phyloP scores from a whole-genome alignment of 2,329 filamentous ascomycete genomes.

The Venturia oleaginea region DNA sequence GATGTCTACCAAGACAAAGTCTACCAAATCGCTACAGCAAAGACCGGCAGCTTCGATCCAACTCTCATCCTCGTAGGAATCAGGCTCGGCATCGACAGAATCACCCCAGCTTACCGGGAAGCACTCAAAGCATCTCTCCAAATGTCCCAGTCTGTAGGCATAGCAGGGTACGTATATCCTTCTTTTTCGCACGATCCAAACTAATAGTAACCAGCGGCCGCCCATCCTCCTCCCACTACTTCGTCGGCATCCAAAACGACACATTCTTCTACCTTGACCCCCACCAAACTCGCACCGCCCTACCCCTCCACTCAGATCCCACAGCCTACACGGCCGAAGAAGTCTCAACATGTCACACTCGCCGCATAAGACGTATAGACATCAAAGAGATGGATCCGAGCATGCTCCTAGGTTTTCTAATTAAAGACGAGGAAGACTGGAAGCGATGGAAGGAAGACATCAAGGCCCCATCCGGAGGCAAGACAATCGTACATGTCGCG shows the following conservation, averaged over 20 bases:
- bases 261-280: slow-evolving; percentile 93
- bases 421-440: slow-evolving; percentile 77
- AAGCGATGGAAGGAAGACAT: slow-evolving; percentile 69
- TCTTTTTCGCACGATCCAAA: background rate
- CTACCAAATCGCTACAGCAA: slow-evolving; percentile 62
- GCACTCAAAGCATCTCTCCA: slow-evolving; percentile 78
- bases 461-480: slow-evolving; percentile 60
- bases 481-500: slow-evolving; percentile 76
- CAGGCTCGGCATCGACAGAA: slow-evolving; percentile 82
- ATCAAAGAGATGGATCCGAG: slow-evolving; percentile 94
- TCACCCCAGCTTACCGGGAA: slow-evolving; percentile 92
- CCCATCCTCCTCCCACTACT: slow-evolving; percentile 80
- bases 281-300: slow-evolving; percentile 69
- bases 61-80: slow-evolving; percentile 86
- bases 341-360: slow-evolving; percentile 75
- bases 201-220: slow-evolving; percentile 55
- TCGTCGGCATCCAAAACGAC: slow-evolving; percentile 62
- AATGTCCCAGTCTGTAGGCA: slow-evolving; percentile 87
- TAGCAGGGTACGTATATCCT: slow-evolving; percentile 65
- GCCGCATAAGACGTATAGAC: slow-evolving; percentile 71
- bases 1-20: slow-evolving; percentile 92
- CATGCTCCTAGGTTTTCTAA: slow-evolving; percentile 92
- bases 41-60: slow-evolving; percentile 60
- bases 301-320: slow-evolving; percentile 53
- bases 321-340: slow-evolving; percentile 61